phyloP scores from a whole-genome alignment of 2,329 filamentous ascomycete genomes.

The Calonectria honghensis region DNA sequence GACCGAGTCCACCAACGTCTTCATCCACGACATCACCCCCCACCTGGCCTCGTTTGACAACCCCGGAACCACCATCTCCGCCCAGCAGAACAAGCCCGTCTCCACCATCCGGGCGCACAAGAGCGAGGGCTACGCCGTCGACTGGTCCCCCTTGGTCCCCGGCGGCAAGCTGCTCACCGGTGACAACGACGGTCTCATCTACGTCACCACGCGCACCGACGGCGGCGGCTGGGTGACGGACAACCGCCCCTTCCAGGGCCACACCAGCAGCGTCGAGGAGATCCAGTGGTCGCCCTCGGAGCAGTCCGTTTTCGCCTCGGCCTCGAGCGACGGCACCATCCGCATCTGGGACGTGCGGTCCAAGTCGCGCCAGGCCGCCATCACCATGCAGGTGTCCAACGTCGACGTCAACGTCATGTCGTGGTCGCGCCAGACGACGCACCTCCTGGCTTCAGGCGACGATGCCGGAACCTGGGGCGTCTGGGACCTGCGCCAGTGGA shows the following conservation, averaged over 20 bases:
- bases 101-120: constrained; percentile 94
- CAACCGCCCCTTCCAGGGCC: constrained; percentile 87
- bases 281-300: constrained; percentile 97
- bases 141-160: constrained; percentile 89
- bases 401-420: constrained; percentile 97
- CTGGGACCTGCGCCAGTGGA: constrained; percentile 98
- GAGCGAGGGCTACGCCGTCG: constrained; percentile 94
- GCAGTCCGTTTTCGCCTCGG: constrained; percentile 94
- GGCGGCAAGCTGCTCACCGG: constrained; percentile 92
- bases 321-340: constrained; percentile 93
- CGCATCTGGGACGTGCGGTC: constrained; percentile 97
- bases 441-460: constrained; percentile 92
- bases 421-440: constrained; percentile 91
- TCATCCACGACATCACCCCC: constrained; percentile 95
- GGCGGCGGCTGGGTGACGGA: constrained; percentile 94
- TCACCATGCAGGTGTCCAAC: constrained; percentile 88
- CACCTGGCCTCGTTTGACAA: constrained; percentile 93
- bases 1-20: constrained; percentile 91
- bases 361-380: constrained; percentile 90
- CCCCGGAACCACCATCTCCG: constrained; percentile 86
- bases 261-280: constrained; percentile 92
- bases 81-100: constrained; percentile 91
- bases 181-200: constrained; percentile 93
- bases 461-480: constrained; percentile 97
- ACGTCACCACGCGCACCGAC: constrained; percentile 88